A percentile compares a stretch with the other conserved stretches of the same genome.
These are phyloP conservation scores for Flueggea neowawraea DNA, from an alignment of 441 rosid species.

Conservation along the genomic window DNA sequence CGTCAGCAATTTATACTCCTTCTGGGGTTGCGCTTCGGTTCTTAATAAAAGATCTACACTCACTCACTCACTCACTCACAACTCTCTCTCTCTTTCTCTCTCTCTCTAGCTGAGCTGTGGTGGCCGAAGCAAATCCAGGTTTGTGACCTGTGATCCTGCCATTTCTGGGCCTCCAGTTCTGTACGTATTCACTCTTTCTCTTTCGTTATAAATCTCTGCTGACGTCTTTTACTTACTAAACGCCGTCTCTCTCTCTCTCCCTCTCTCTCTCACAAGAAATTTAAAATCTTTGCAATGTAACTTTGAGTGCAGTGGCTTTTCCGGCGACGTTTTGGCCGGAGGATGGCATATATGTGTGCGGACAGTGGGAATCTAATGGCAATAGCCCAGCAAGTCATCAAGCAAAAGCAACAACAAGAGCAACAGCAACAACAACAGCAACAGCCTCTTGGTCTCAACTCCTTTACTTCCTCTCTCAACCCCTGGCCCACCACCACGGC, in stretches of 20 bases:
- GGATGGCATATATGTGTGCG: conserved; percentile 86
- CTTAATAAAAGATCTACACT: neutral
- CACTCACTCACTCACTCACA: neutral
- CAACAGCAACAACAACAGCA: conserved; percentile 29
- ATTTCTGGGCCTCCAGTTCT: conserved; percentile 11
- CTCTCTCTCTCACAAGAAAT: conserved; percentile 1
- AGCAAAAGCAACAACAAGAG: conserved; percentile 82
- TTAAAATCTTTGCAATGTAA: conserved; percentile 9
- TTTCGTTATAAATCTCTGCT: conserved; percentile 1
- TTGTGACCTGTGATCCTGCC: conserved; percentile 11
- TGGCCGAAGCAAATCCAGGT: conserved; percentile 12
- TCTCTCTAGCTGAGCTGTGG: neutral
- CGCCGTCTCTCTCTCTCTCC: neutral
- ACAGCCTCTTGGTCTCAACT: conserved; percentile 38
- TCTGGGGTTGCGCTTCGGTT: neutral
- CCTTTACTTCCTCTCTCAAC: conserved; percentile 24
- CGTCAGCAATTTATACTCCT: conserved; percentile 14
- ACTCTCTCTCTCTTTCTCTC: neutral
- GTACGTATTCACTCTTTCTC: conserved; percentile 14
- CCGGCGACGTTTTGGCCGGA: conserved; percentile 45
- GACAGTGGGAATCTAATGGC: conserved; percentile 97
- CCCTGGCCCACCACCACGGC: conserved; percentile 37
- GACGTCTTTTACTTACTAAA: neutral
- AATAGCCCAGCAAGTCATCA: conserved; percentile 87
- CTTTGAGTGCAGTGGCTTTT: conserved; percentile 25